Conservation (phyloP, 2,329 filamentous ascomycete genomes). For the Penicillium italicum region DNA sequence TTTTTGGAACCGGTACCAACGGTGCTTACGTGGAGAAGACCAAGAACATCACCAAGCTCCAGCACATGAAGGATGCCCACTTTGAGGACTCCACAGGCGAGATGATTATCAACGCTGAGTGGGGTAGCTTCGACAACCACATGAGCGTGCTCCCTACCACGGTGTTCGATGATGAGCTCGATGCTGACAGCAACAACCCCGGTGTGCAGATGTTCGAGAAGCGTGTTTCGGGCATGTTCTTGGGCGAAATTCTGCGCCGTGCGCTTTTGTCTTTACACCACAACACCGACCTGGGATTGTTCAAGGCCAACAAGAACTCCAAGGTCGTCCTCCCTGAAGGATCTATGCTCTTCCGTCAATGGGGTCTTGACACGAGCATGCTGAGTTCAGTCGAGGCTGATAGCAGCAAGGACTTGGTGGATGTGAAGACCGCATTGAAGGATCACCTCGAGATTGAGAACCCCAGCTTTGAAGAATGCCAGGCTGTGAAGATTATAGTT, state of each 20-base stretch:
- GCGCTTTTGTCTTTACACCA: slow-evolving; percentile 70
- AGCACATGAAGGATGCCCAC: slow-evolving; percentile 49
- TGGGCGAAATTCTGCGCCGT: slow-evolving; percentile 86
- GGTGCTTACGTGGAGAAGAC: slow-evolving; percentile 96
- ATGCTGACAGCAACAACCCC: slow-evolving; percentile 78
- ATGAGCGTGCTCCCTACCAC: slow-evolving; percentile 85
- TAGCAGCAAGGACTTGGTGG: slow-evolving; percentile 65
- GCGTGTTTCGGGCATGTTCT: slow-evolving; percentile 95
- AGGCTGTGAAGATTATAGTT: slow-evolving; percentile 79
- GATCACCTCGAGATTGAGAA: slow-evolving; percentile 71
- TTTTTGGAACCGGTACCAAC: slow-evolving; percentile 97
- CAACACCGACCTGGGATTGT: slow-evolving; percentile 64
- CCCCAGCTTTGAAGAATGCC: slow-evolving; percentile 76
- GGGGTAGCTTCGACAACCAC: slow-evolving; percentile 96
- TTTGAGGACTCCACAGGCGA: slow-evolving; percentile 79
- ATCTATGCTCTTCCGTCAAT: slow-evolving; percentile 69
- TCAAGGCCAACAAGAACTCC: slow-evolving; percentile 70
- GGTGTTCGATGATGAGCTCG: slow-evolving; percentile 73
- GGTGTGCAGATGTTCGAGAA: slow-evolving; percentile 99
- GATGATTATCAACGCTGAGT: slow-evolving; percentile 98
- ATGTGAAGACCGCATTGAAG: slow-evolving; percentile 74
- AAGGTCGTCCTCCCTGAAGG: slow-evolving; percentile 65
- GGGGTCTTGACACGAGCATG: slow-evolving; percentile 88
- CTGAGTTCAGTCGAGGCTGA: slow-evolving; percentile 84
- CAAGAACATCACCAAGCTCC: slow-evolving; percentile 74